phyloP scores from a whole-genome alignment of 805 yeast species.

The Millerago galiae region DNA sequence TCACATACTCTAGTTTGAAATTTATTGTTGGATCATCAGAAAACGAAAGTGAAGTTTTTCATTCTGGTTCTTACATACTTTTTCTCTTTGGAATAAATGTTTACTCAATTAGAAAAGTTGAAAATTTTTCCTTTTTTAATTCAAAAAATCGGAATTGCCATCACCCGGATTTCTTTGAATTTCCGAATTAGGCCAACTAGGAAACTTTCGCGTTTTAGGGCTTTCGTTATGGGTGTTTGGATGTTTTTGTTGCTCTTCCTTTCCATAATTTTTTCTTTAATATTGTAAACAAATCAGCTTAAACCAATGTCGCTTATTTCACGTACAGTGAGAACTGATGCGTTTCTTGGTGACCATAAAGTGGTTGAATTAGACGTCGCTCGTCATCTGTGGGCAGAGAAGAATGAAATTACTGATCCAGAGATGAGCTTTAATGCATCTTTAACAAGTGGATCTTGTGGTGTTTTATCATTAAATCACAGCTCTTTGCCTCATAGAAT shows the following conservation, averaged over 20 bases:
- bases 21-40: conserved; percentile 27
- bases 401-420: conserved; percentile 11
- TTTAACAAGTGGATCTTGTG: conserved; percentile 13
- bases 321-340: conserved; percentile 9
- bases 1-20: conserved; percentile 67
- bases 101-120: neutral
- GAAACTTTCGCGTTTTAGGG: conserved; percentile 1
- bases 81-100: neutral
- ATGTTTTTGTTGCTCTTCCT: neutral
- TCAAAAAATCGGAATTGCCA: neutral
- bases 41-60: neutral
- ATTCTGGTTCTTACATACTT: conserved; percentile 5
- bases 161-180: neutral
- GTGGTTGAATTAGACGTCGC: conserved; percentile 20
- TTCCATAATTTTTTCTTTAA: neutral
- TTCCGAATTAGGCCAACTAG: neutral
- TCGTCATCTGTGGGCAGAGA: conserved; percentile 17
- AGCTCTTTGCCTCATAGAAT: conserved; percentile 26
- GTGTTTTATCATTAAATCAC: conserved; percentile 11
- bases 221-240: neutral
- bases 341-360: neutral
- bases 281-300: conserved; percentile 5
- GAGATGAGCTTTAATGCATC: conserved; percentile 15
- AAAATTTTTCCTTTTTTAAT: neutral
- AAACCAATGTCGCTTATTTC: conserved; percentile 11